These are phyloP conservation scores for Excoecaria cochinchinensis DNA, from an alignment of 345 rosid species.

Conservation along the genomic window DNA sequence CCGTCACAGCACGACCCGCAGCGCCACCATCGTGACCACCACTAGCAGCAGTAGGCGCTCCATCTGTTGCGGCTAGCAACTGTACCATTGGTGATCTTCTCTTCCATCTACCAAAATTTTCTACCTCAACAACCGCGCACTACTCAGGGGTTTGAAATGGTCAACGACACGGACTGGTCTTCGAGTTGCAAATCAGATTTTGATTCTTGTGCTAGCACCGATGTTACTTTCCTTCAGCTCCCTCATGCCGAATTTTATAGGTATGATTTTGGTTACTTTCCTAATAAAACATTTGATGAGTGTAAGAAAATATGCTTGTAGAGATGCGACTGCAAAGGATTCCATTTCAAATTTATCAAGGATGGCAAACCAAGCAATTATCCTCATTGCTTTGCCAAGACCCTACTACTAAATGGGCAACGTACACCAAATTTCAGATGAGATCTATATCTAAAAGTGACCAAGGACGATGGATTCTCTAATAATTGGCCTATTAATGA, in stretches of 20 bases:
- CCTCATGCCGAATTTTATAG: conserved; percentile 13
- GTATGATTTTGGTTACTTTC: conserved; percentile 3
- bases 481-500: not conserved
- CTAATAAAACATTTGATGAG: not conserved
- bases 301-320: conserved; percentile 16
- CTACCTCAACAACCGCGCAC: no score
- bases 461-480: not conserved
- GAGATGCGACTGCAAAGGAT: conserved; percentile 12
- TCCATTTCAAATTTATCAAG: not conserved
- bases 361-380: not conserved
- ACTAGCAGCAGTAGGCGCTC: no score
- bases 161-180: conserved; percentile 28
- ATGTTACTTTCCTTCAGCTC: conserved; percentile 23
- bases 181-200: conserved; percentile 33
- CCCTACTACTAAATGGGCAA: not conserved
- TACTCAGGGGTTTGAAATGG: conserved; percentile 31
- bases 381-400: conserved; percentile 16
- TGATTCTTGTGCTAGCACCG: conserved; percentile 4
- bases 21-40: no score
- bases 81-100: no score
- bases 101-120: no score
- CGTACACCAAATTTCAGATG: not conserved
- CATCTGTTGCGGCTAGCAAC: no score
- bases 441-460: conserved; percentile 11
- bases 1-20: no score